Conservation (phyloP, 257 asterid genomes). For the Solanum chilense region DNA sequence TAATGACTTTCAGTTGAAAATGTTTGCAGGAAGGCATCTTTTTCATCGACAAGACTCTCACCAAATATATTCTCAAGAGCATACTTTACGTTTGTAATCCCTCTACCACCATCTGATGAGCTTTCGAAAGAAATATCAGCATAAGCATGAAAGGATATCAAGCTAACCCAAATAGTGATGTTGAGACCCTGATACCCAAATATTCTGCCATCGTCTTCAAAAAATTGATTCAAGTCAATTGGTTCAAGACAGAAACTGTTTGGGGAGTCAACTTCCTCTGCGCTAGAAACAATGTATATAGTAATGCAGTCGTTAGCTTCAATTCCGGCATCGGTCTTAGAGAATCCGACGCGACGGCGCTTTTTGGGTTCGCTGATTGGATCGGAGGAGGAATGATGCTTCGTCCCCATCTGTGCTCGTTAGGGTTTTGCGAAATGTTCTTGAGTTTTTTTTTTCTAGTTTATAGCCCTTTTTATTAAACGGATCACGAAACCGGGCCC, state of each 20-base stretch:
- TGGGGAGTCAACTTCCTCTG: conserved; percentile 65
- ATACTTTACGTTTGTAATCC: conserved; percentile 75
- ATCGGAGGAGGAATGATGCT: conserved; percentile 59
- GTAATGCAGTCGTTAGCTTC: conserved; percentile 70
- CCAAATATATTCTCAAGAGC: conserved; percentile 66
- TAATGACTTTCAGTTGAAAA: conserved; percentile 56
- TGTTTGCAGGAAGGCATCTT: conserved; percentile 71
- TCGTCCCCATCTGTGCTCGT: conserved; percentile 68
- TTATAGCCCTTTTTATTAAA: too few species aligned
- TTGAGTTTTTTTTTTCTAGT: neutral
- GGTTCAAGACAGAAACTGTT: conserved; percentile 53
- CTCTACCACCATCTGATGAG: conserved; percentile 82
- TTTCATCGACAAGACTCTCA: conserved; percentile 69
- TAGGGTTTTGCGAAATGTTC: conserved; percentile 68
- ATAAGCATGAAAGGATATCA: conserved; percentile 68
- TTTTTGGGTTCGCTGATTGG: conserved; percentile 37
- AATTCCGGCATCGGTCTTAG: conserved; percentile 53
- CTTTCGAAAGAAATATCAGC: conserved; percentile 80
- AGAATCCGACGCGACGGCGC: conserved; percentile 66
- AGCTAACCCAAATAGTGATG: conserved; percentile 81
- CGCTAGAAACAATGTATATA: conserved; percentile 56
- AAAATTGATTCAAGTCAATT: conserved; percentile 62
- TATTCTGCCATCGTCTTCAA: conserved; percentile 72
- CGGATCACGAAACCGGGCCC: too few species aligned
- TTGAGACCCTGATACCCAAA: conserved; percentile 72